phyloP scores from a whole-genome alignment of 1,284 basidiomycete genomes.

The Pseudozyma flocculosa region DNA sequence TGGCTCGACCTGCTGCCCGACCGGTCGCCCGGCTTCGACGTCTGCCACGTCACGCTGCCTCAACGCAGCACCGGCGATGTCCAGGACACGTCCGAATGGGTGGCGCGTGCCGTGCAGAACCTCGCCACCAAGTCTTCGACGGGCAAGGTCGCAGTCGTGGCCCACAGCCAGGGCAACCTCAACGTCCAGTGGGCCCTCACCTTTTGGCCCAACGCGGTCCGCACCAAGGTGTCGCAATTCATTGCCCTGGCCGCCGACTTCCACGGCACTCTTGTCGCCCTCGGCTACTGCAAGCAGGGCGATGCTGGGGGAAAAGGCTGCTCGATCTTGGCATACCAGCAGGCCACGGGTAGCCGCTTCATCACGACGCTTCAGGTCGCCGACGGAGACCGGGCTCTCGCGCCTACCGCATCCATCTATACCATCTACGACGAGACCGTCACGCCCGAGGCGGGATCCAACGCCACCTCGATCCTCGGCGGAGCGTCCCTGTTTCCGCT shows the following conservation, averaged over 20 bases:
- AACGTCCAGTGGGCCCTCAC: slow-evolving; percentile 55
- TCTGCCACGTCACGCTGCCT: slow-evolving; percentile 56
- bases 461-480: too few relatives aligned
- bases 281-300: too few relatives aligned
- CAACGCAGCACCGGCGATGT: slow-evolving; percentile 42
- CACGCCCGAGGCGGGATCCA: too few relatives aligned
- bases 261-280: slow-evolving; percentile 28
- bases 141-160: slow-evolving; percentile 51
- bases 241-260: slow-evolving; percentile 53
- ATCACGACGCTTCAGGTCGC: too few relatives aligned
- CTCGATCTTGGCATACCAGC: too few relatives aligned
- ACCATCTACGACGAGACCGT: too few relatives aligned
- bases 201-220: slow-evolving; percentile 9
- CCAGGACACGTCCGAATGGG: slow-evolving; percentile 54
- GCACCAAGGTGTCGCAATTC: slow-evolving; percentile 20
- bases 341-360: too few relatives aligned
- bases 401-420: too few relatives aligned
- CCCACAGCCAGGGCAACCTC: slow-evolving; percentile 55
- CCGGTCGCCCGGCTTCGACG: slow-evolving; percentile 49
- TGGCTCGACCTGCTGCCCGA: slow-evolving; percentile 29
- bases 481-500: too few relatives aligned
- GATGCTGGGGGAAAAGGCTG: too few relatives aligned
- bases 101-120: slow-evolving; percentile 50
- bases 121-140: slow-evolving; percentile 45
- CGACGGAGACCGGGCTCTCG: too few relatives aligned